Base-by-base conservation (phyloP, 2,329 filamentous ascomycete genomes). In the Sclerotinia spermophila region DNA sequence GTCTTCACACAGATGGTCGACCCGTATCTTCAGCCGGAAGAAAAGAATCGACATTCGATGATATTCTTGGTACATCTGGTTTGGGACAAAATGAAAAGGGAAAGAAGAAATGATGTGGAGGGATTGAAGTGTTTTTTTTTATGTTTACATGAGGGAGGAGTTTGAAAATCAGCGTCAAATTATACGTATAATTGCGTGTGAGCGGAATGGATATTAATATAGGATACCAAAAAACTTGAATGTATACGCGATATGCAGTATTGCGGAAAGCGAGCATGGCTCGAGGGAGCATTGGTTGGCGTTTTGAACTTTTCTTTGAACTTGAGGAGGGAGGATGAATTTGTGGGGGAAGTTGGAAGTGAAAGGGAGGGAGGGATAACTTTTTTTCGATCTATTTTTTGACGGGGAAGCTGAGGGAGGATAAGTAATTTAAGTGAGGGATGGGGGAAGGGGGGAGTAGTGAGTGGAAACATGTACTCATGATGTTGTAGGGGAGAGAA, bases 11-110 rank as follows among this genome's bases (percentile, higher is more conserved):
- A 1, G 62, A 66, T 40, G 45, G 35, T 53, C 62, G 60, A 33
- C 62, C 70, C 1, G 38, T 24, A 53, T 64, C 55, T 48, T 67
- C 58, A 15, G 60, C 67, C 13, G 65, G 62, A 30, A 72, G 59
- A 38, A 68, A 58, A 30, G 74, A 72, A 33, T 71, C 68, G 15
- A 85, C 84, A 0, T 85, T 85, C 75, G 84, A 85, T 72, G 84
- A 85, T 64, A 85, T 85, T 48, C 77, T 85, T 80, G 81, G 13
- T 78, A 77, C 42, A 72, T 76, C n/a, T 71, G 76, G 48, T 82
- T 82, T 79, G 83, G 82, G 76, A 83, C 35, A 59, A 44, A 58
- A 82, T 79, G 78, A 71, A 21, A 73, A 76, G 69, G 70, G 71
- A 56, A 76, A 74, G 71, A 75, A 73, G 68, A 74, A 68, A 13